A percentile compares a stretch with the other conserved stretches of the same genome.
Evolutionary conservation across 2,329 filamentous ascomycete species (phyloP).

Genomic region (Penicillium sp.): DNA sequence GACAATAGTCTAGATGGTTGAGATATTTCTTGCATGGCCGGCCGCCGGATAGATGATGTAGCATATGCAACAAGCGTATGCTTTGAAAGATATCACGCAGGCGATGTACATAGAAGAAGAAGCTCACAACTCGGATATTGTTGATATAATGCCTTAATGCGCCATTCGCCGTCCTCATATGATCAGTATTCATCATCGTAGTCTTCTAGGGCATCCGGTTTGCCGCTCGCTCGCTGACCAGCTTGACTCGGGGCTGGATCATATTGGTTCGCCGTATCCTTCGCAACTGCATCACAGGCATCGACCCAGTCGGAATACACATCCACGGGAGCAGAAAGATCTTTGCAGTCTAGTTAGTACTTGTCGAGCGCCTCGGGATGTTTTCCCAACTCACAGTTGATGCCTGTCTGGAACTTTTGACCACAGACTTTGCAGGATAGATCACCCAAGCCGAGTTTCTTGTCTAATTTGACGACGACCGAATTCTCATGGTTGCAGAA

Average conservation of each 20-base stretch:
- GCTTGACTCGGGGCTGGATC: slow-evolving; percentile 21
- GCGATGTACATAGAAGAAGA: slow-evolving; percentile 11
- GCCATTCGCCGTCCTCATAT: slow-evolving; percentile 20
- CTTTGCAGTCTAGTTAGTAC: slow-evolving; percentile 44
- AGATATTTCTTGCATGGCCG: slow-evolving; percentile 3
- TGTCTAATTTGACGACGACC: slow-evolving; percentile 85
- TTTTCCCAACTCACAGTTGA: slow-evolving; percentile 67
- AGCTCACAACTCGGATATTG: slow-evolving; percentile 11
- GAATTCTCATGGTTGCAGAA: slow-evolving; percentile 98
- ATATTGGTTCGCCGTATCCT: slow-evolving; percentile 50
- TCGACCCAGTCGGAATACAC: slow-evolving; percentile 99
- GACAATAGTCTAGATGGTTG: neutral
- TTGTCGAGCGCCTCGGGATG: neutral
- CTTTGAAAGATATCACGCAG: neutral
- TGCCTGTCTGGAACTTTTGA: slow-evolving; percentile 85
- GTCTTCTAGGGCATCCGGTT: slow-evolving; percentile 17
- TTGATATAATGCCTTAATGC: slow-evolving; percentile 18
- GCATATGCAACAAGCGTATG: slow-evolving; percentile 1
- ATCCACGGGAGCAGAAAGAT: slow-evolving; percentile 85
- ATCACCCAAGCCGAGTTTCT: slow-evolving; percentile 81
- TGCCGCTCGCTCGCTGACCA: slow-evolving; percentile 20
- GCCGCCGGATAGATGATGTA: slow-evolving; percentile 1
- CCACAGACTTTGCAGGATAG: slow-evolving; percentile 90
- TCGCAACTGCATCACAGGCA: slow-evolving; percentile 73
- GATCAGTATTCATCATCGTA: slow-evolving; percentile 35